These are phyloP conservation scores for Leccinum incarnatum DNA, from an alignment of 768 basidiomycete genomes.

Conservation along the genomic window DNA sequence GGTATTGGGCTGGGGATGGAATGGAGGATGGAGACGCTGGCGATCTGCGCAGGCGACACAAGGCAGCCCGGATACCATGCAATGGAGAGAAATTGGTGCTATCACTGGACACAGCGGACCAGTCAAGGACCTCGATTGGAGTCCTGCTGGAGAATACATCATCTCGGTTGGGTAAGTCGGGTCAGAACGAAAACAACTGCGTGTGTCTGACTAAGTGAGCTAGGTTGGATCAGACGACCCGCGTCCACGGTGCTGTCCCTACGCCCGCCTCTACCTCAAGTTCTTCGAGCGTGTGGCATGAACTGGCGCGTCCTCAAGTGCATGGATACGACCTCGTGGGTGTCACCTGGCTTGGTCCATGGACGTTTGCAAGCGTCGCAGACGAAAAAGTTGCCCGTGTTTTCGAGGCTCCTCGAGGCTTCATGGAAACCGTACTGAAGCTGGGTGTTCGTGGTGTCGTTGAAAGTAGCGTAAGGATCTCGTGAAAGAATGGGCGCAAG, in stretches of 20 bases:
- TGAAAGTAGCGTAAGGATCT: constrained; percentile 46
- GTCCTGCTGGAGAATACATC: constrained; percentile 80
- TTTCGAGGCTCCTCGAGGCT: constrained; percentile 86
- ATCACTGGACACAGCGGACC: constrained; percentile 82
- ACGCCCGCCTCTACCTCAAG: constrained; percentile 6
- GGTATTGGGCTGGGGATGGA: constrained; percentile 89
- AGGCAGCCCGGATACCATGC: constrained; percentile 32
- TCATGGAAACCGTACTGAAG: constrained; percentile 60
- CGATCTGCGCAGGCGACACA: constrained; percentile 32
- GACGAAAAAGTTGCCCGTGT: constrained; percentile 96
- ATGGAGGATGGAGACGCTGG: constrained; percentile 94
- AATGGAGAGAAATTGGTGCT: constrained; percentile 78
- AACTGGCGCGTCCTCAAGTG: constrained; percentile 89
- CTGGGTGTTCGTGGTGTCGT: constrained; percentile 48
- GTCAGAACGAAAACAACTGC: not conserved
- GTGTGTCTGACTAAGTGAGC: not conserved
- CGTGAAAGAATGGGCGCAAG: not conserved
- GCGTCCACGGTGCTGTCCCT: constrained; percentile 70
- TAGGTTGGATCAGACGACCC: constrained; percentile 89
- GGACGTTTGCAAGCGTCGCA: constrained; percentile 86
- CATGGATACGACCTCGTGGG: constrained; percentile 94
- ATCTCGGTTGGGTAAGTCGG: constrained; percentile 74
- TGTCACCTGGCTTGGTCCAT: constrained; percentile 67
- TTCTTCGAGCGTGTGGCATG: constrained; percentile 61
- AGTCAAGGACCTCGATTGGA: constrained; percentile 84